Percentiles rank a stretch among this genome's conserved stretches.
These are phyloP conservation scores for Fusarium oxysporum DNA, from an alignment of 2,329 filamentous ascomycete genomes.

Conservation along the genomic window DNA sequence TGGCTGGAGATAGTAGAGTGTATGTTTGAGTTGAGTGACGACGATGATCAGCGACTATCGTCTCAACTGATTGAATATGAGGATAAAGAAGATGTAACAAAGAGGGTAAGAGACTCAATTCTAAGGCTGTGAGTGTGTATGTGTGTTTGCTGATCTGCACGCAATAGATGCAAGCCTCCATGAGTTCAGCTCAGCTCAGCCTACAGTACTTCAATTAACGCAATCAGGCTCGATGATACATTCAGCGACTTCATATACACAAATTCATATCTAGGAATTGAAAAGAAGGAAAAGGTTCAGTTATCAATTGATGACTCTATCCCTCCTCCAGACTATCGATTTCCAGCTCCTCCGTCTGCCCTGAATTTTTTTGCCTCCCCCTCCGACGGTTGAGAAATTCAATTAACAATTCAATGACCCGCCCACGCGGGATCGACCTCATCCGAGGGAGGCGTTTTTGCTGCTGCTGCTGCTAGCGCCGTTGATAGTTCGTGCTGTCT, in stretches of 20 bases:
- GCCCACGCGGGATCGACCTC: constrained; percentile 24
- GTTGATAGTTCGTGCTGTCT: constrained; percentile 34
- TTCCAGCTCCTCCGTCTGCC: constrained; percentile 6
- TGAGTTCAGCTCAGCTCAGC: constrained; percentile 10
- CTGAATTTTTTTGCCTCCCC: constrained; percentile 23
- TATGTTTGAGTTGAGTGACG: constrained; percentile 1
- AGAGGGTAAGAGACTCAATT: constrained; percentile 6
- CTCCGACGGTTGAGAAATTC: constrained; percentile 16
- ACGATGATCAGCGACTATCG: constrained; percentile 11
- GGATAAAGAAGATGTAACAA: neutral
- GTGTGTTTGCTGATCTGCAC: neutral
- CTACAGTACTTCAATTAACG: neutral
- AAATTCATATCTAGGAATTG: neutral
- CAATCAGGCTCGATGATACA: constrained; percentile 6
- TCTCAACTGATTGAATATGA: neutral
- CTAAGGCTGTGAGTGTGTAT: neutral
- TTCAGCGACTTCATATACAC: neutral
- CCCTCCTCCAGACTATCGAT: constrained; percentile 27
- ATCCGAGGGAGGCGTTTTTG: constrained; percentile 22
- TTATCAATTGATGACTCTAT: constrained; percentile 18
- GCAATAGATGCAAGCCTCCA: constrained; percentile 9
- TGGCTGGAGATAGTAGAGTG: neutral
- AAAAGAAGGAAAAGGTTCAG: neutral
- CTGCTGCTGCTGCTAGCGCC: constrained; percentile 21
- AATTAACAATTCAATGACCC: constrained; percentile 26